A percentile compares a stretch with the other conserved stretches of the same genome.
phyloP scores from a whole-genome alignment of 805 yeast species.

The Candida glaebosa region DNA sequence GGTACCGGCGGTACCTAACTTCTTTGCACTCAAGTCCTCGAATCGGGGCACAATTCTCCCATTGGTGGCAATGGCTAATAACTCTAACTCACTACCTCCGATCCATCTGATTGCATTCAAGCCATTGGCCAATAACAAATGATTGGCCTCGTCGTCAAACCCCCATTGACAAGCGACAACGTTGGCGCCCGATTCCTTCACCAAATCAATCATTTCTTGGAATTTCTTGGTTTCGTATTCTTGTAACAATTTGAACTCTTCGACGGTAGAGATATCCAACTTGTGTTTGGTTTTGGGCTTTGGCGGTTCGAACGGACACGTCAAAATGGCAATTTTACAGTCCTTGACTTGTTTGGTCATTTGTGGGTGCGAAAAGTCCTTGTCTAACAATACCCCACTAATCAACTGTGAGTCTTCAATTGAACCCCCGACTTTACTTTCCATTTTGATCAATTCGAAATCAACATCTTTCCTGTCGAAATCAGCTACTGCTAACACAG shows the following conservation, averaged over 20 bases:
- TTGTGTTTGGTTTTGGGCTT: constrained; percentile 99
- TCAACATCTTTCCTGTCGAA: constrained; percentile 91
- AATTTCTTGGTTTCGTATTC: constrained; percentile 89
- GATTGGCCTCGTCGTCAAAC: constrained; percentile 97
- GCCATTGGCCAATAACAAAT: constrained; percentile 78
- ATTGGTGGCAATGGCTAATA: constrained; percentile 94
- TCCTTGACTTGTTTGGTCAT: constrained; percentile 81
- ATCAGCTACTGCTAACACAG: constrained; percentile 90
- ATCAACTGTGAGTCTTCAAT: constrained; percentile 81
- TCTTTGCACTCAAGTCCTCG: constrained; percentile 79
- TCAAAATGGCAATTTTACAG: constrained; percentile 88
- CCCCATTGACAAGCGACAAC: constrained; percentile 99
- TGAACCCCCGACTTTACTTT: constrained; percentile 94
- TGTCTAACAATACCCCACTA: constrained; percentile 90
- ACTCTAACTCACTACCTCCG: constrained; percentile 94
- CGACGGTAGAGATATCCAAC: constrained; percentile 88
- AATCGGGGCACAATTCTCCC: constrained; percentile 97
- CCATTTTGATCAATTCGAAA: constrained; percentile 92
- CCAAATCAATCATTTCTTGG: constrained; percentile 81
- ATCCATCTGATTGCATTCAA: constrained; percentile 99
- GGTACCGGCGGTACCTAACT: constrained; percentile 83
- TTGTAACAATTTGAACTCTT: constrained; percentile 88
- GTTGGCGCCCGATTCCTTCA: constrained; percentile 90
- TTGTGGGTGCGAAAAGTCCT: constrained; percentile 97
- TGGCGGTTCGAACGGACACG: constrained; percentile 99